A percentile compares a stretch with the other conserved stretches of the same genome.
These are phyloP conservation scores for Acacia confusa DNA, from an alignment of 306 rosid genomes.

Conservation along the genomic window DNA sequence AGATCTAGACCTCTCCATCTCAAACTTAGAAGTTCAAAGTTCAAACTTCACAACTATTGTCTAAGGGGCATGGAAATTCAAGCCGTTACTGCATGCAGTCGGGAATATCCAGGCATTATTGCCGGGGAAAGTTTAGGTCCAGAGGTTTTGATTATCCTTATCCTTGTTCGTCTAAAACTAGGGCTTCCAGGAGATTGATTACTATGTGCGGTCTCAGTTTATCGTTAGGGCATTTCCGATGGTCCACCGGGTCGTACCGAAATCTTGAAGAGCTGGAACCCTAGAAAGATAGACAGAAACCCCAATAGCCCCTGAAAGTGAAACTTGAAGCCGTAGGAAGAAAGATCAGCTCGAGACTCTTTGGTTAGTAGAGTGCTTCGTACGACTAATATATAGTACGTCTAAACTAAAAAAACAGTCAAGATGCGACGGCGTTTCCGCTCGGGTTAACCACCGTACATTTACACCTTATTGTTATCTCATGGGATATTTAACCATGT, in stretches of 20 bases:
- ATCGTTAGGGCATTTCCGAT: not conserved
- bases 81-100: slow-evolving; percentile 8
- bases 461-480: not conserved
- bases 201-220: not conserved
- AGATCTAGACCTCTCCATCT: slow-evolving; percentile 99
- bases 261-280: slow-evolving; percentile 34
- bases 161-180: slow-evolving; percentile 3
- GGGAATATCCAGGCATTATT: slow-evolving; percentile 29
- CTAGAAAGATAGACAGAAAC: slow-evolving; percentile 31
- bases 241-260: slow-evolving; percentile 26
- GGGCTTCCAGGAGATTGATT: slow-evolving; percentile 18
- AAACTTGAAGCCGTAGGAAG: not conserved
- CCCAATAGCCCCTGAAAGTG: not conserved
- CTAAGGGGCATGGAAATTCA: not conserved
- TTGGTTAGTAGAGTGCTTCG: not conserved
- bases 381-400: not conserved
- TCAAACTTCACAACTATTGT: slow-evolving; percentile 27
- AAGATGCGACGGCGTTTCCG: not conserved
- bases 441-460: not conserved
- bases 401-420: not conserved
- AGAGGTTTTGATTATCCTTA: slow-evolving; percentile 18
- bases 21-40: not conserved
- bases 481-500: too few species aligned
- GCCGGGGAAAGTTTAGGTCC: slow-evolving; percentile 25
- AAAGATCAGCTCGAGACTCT: slow-evolving; percentile 4